These are phyloP conservation scores for Lipomyces yamanashiensis DNA, from an alignment of 805 yeast genomes.

Conservation along the genomic window DNA sequence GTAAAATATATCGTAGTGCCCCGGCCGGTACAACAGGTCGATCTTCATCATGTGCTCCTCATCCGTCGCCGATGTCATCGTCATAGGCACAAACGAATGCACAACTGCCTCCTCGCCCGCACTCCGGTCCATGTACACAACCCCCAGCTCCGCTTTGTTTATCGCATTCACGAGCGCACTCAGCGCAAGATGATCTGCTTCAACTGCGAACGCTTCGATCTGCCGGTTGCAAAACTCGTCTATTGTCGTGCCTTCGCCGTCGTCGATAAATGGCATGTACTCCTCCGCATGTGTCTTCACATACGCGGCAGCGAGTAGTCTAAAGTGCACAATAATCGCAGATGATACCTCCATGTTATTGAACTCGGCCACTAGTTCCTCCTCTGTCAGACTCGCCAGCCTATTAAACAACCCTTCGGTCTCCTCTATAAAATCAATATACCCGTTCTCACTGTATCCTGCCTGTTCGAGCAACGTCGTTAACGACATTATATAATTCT, in stretches of 20 bases:
- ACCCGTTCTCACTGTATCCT: slow-evolving; percentile 36
- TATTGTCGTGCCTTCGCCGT: slow-evolving; percentile 33
- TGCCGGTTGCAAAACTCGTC: slow-evolving; percentile 36
- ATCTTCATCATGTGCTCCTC: slow-evolving; percentile 13
- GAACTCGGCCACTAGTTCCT: slow-evolving; percentile 26
- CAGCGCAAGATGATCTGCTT: slow-evolving; percentile 39
- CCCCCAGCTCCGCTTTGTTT: slow-evolving; percentile 27
- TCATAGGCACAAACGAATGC: slow-evolving; percentile 28
- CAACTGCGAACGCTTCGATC: slow-evolving; percentile 39
- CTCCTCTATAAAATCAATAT: slow-evolving; percentile 36
- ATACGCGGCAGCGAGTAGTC: slow-evolving; percentile 38
- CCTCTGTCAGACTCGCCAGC: slow-evolving; percentile 17
- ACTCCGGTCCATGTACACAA: slow-evolving; percentile 38
- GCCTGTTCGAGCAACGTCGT: slow-evolving; percentile 31
- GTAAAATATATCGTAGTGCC: slow-evolving; percentile 38
- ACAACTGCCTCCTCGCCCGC: slow-evolving; percentile 30
- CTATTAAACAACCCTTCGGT: slow-evolving; percentile 21
- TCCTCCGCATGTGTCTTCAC: slow-evolving; percentile 36
- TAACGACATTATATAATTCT: slow-evolving; percentile 5
- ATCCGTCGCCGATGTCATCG: not conserved
- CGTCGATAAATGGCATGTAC: slow-evolving; percentile 35
- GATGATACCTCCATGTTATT: slow-evolving; percentile 37
- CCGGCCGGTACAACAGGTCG: slow-evolving; percentile 38
- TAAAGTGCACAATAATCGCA: slow-evolving; percentile 36
- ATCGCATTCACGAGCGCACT: slow-evolving; percentile 38